These are phyloP conservation scores for Bretschneidera sinensis DNA, from an alignment of 345 rosid genomes.

Conservation along the genomic window DNA sequence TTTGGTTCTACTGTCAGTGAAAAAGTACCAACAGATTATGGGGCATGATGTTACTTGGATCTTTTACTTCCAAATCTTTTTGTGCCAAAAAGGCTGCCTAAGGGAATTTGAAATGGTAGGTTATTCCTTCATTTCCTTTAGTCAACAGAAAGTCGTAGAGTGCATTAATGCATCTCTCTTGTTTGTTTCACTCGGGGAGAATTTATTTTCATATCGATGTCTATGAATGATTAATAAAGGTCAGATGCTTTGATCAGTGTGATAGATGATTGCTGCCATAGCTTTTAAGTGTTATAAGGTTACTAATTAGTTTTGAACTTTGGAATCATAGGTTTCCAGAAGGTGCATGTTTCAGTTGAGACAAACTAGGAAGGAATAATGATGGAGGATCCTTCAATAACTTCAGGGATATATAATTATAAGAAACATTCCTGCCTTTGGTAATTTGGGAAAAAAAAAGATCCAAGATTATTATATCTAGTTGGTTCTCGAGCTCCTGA, in stretches of 20 bases:
- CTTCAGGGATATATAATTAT: not conserved
- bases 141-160: conserved; percentile 24
- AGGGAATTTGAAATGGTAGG: conserved; percentile 26
- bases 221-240: conserved; percentile 17
- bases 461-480: not conserved
- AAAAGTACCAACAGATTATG: conserved; percentile 66
- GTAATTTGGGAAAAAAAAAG: not conserved
- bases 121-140: conserved; percentile 27
- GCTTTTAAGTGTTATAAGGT: conserved; percentile 10
- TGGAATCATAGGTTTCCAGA: conserved; percentile 15
- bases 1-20: conserved; percentile 95
- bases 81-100: conserved; percentile 21
- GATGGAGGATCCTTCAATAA: not conserved
- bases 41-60: conserved; percentile 40
- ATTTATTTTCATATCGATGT: conserved; percentile 8
- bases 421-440: not conserved
- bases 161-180: conserved; percentile 16
- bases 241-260: conserved; percentile 13
- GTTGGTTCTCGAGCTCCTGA: not conserved
- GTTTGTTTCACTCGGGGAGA: conserved; percentile 15
- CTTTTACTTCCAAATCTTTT: conserved; percentile 21
- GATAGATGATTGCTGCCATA: not conserved
- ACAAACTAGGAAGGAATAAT: not conserved
- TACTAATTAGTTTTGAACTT: no score
- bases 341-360: not conserved